phyloP scores from a whole-genome alignment of 1,139 yeast genomes.

The Magnusiomyces paraingens region DNA sequence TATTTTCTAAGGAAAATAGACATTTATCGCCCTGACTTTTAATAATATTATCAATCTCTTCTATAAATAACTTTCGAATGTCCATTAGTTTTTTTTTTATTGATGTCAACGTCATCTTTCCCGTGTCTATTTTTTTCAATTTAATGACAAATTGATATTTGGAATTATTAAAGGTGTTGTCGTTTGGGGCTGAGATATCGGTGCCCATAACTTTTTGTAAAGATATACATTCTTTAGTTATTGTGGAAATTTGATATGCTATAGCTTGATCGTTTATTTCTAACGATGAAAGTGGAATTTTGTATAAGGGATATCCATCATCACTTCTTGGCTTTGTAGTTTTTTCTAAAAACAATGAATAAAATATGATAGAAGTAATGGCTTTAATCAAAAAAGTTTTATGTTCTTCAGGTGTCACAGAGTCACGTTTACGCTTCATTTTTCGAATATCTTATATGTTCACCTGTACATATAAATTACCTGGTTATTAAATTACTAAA shows the following conservation, averaged over 20 bases:
- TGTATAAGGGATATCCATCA: conserved; percentile 1
- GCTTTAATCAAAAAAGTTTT: neutral
- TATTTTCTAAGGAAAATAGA: neutral
- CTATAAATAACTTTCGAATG: neutral
- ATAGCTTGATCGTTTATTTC: neutral
- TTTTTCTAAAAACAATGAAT: conserved; percentile 2
- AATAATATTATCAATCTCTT: neutral
- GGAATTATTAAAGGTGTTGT: neutral
- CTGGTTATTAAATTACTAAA: no score
- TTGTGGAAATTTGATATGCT: neutral
- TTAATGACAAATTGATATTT: neutral
- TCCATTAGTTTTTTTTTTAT: neutral
- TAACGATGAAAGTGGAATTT: neutral
- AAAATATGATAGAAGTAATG: neutral
- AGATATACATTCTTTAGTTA: neutral
- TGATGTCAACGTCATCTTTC: neutral
- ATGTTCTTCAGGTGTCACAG: neutral
- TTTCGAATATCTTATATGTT: neutral
- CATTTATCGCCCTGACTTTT: neutral
- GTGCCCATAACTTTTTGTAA: neutral
- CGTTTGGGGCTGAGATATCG: neutral
- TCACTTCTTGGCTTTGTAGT: conserved; percentile 2
- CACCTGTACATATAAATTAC: neutral
- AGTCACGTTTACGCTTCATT: neutral
- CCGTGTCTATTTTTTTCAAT: neutral